Percentiles rank a stretch among this genome's conserved stretches.
These are phyloP conservation scores for Monilinia polystroma DNA, from an alignment of 2,329 filamentous ascomycete genomes.

Conservation along the genomic window DNA sequence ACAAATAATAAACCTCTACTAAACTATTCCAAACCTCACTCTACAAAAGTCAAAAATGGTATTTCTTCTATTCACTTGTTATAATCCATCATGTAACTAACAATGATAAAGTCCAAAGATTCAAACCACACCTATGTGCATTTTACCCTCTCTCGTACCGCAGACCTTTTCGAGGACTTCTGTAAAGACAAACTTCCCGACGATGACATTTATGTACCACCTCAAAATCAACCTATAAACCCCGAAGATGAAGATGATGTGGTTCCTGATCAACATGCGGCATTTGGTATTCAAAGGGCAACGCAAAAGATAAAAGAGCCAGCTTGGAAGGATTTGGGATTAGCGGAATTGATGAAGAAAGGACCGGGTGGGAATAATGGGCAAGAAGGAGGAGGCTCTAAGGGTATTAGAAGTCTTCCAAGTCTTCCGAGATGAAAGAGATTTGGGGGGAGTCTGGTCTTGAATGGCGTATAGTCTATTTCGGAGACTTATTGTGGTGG, in stretches of 20 bases:
- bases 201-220: slow-evolving; percentile 81
- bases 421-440: slow-evolving; percentile 31
- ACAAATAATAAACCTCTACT: neutral
- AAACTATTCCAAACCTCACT: neutral
- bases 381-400: slow-evolving; percentile 21
- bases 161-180: slow-evolving; percentile 77
- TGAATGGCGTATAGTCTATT: neutral
- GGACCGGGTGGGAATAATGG: slow-evolving; percentile 44
- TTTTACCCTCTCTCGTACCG: slow-evolving; percentile 68
- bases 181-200: slow-evolving; percentile 68
- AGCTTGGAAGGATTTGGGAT: slow-evolving; percentile 75
- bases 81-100: neutral
- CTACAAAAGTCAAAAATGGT: slow-evolving; percentile 9
- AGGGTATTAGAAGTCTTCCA: slow-evolving; percentile 31
- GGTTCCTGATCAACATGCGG: slow-evolving; percentile 83
- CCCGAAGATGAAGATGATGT: slow-evolving; percentile 88
- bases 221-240: slow-evolving; percentile 77
- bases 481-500: neutral
- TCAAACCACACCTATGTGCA: slow-evolving; percentile 73
- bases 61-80: neutral
- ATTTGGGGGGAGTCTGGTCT: neutral
- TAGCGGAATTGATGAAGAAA: slow-evolving; percentile 67
- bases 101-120: slow-evolving; percentile 56
- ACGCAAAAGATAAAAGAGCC: slow-evolving; percentile 70
- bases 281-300: slow-evolving; percentile 80